Percentiles rank a stretch among this genome's conserved stretches.
phyloP scores from a whole-genome alignment of 192 early-diverging fungal species.

The Coemansia sp. region DNA sequence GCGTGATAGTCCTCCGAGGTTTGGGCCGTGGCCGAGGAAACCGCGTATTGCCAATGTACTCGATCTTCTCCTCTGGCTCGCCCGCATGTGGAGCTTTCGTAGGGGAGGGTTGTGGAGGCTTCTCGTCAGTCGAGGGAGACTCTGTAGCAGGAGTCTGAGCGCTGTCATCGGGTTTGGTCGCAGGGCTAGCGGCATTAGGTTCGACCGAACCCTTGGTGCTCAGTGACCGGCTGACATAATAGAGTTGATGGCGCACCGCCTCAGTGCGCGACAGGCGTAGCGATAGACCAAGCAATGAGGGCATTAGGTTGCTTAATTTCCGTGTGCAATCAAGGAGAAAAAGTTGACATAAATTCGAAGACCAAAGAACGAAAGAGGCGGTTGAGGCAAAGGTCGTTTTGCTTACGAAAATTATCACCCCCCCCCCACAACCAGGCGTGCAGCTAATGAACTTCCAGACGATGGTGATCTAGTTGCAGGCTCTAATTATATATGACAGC shows the following conservation, averaged over 20 bases:
- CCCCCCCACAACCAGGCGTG: slow-evolving; percentile 1
- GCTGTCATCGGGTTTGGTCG: neutral
- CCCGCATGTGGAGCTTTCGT: neutral
- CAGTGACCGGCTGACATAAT: neutral
- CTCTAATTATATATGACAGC: neutral
- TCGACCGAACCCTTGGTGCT: slow-evolving; percentile 3
- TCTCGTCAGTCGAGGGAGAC: neutral
- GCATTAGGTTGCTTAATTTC: neutral
- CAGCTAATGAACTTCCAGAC: neutral
- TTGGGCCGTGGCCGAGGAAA: slow-evolving; percentile 51
- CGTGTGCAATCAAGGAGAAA: neutral
- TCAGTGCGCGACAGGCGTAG: neutral
- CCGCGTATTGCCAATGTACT: slow-evolving; percentile 55
- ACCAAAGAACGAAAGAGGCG: neutral
- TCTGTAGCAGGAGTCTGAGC: neutral
- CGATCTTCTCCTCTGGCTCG: slow-evolving; percentile 38
- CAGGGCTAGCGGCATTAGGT: neutral
- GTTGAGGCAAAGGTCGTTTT: neutral
- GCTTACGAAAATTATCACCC: neutral
- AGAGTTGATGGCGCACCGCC: neutral
- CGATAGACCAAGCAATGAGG: slow-evolving; percentile 6
- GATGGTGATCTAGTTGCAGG: neutral
- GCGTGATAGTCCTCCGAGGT: slow-evolving; percentile 48
- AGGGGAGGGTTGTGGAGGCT: neutral
- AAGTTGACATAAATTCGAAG: neutral